Conservation (phyloP, 164 flowering plant species). For the Magnolia kwangsiensis region DNA sequence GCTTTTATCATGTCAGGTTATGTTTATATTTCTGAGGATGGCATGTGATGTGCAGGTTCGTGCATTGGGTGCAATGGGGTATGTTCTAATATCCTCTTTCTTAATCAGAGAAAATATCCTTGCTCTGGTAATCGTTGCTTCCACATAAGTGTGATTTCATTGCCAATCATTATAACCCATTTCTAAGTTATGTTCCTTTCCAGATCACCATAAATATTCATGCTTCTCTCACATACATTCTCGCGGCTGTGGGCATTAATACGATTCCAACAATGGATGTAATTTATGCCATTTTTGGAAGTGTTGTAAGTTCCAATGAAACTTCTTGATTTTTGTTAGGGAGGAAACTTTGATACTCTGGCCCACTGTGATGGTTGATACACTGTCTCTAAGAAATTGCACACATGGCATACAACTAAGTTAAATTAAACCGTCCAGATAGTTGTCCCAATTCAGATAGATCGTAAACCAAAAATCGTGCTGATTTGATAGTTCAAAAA, state of each 20-base stretch:
- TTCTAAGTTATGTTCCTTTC: conserved; percentile 21
- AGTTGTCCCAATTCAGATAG: too few relatives aligned
- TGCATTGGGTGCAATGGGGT: conserved; percentile 70
- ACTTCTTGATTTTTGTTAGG: not conserved
- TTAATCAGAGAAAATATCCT: conserved; percentile 90
- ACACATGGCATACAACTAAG: too few relatives aligned
- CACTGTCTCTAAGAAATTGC: not conserved
- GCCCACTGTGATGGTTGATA: not conserved
- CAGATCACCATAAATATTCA: conserved; percentile 90
- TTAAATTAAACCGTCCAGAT: too few relatives aligned
- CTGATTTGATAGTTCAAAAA: too few relatives aligned
- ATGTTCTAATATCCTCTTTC: conserved; percentile 76
- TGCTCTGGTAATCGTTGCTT: conserved; percentile 55
- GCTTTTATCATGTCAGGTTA: not conserved
- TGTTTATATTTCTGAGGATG: conserved; percentile 6
- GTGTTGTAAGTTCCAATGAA: conserved; percentile 39
- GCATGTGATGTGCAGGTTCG: conserved; percentile 56
- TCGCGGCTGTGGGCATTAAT: conserved; percentile 59
- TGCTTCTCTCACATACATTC: conserved; percentile 64
- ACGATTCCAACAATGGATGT: conserved; percentile 68
- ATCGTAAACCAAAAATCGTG: too few relatives aligned
- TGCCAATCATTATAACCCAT: not conserved
- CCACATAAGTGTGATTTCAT: not conserved
- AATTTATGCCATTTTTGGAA: conserved; percentile 71
- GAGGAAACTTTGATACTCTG: not conserved